Evolutionary conservation across 1,139 yeast genomes (phyloP), one percentile per base, ranked within the genome.

Genomic region (Candida buenavistaensis): DNA sequence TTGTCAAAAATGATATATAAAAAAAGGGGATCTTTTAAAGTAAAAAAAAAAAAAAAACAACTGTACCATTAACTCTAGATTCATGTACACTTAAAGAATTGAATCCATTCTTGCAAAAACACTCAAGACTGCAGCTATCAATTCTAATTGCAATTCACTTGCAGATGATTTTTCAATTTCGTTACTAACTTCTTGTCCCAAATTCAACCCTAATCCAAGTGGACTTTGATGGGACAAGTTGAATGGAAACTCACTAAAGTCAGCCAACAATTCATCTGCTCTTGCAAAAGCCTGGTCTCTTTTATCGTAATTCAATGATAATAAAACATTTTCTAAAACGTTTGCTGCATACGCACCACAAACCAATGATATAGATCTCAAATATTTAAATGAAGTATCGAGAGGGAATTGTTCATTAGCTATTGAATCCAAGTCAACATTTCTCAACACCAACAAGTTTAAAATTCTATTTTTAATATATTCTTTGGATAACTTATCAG

Each of bases 291-390:
- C 97, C 50, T 83, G 82, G 57, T 94, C 99, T 52, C 97, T 80
- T 46, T 82, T 86, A 48, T 89, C 97, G 57, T 88, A 89, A 48
- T 83, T 84, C 47, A 90, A 70, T 23, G 82, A 74, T 33, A 83
- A 72, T 40, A 90, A 71, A 5, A 89, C 95, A 54, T 92, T 94
- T 55, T 92, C 99, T 51, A 92, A 75, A 12, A 92, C 99, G 54
- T 89, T 92, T 29, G 97, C 98, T 27, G 97, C 97, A 56, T 87
- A 88, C 10, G 96, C 79, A 12, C 95, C 95, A 51, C 92, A 82
- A 15, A 89, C 87, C 50, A 94, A 75, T 12, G 95, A 76, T 33
- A 92, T 72, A 4, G 96, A 73, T 52, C 99, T 78, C 43, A 92
- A 70, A 54, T 77, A 73, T 48, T 82, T 78, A 67, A 79, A 84